These are phyloP conservation scores for Evernia prunastri DNA, from an alignment of 495 filamentous ascomycete genomes.

Conservation along the genomic window DNA sequence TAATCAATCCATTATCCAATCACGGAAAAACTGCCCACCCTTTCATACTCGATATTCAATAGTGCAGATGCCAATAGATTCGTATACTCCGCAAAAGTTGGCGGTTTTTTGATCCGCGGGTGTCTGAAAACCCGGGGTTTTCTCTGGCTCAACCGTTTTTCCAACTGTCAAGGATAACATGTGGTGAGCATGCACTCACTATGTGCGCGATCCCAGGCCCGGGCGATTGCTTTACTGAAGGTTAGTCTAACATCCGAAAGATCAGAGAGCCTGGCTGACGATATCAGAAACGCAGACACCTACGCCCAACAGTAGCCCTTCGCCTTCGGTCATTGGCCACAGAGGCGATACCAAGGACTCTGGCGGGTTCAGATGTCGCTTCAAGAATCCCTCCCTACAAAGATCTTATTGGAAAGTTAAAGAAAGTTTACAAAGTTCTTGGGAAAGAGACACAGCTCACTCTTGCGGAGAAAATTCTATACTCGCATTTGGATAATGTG, in stretches of 20 bases:
- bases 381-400: constrained; percentile 58
- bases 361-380: constrained; percentile 32
- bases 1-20: neutral
- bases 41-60: neutral
- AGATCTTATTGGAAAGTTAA: constrained; percentile 52
- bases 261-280: neutral
- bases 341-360: constrained; percentile 27
- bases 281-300: neutral
- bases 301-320: neutral
- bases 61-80: neutral
- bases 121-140: too few species aligned
- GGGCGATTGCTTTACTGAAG: constrained; percentile 10
- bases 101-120: too few species aligned
- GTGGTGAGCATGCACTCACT: constrained; percentile 4
- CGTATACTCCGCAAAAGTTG: neutral
- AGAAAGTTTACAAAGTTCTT: constrained; percentile 65
- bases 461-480: constrained; percentile 94
- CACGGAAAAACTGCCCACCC: neutral
- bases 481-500: constrained; percentile 83
- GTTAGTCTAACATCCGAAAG: neutral
- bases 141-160: neutral
- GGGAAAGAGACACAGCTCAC: constrained; percentile 63
- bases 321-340: constrained; percentile 30
- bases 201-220: neutral
- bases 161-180: neutral